These are phyloP conservation scores for Teratosphaeriaceae sp. DNA, from an alignment of 2,329 filamentous ascomycete genomes.

Conservation along the genomic window DNA sequence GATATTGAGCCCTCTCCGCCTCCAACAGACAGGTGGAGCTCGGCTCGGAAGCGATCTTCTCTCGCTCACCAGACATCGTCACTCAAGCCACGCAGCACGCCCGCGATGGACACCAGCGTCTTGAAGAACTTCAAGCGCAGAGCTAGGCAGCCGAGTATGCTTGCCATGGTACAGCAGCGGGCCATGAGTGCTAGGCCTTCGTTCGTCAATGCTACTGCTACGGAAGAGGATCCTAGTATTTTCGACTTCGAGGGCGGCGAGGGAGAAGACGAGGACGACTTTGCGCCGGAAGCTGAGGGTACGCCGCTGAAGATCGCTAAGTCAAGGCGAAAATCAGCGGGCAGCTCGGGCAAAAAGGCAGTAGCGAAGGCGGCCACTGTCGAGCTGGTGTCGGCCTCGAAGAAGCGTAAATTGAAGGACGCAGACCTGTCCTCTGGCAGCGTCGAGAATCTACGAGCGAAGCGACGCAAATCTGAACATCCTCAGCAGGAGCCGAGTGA, in stretches of 20 bases:
- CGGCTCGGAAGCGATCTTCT: slow-evolving; percentile 23
- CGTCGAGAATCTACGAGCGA: slow-evolving; percentile 14
- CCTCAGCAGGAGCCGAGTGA: slow-evolving; percentile 1
- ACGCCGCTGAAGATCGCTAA: slow-evolving; percentile 53
- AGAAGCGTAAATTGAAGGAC: slow-evolving; percentile 23
- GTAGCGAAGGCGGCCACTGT: slow-evolving; percentile 12
- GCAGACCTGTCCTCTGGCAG: slow-evolving; percentile 14
- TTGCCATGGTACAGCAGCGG: slow-evolving; percentile 42
- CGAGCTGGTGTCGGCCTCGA: slow-evolving; percentile 8
- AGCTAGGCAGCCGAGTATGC: slow-evolving; percentile 42
- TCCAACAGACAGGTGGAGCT: slow-evolving; percentile 26
- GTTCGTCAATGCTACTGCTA: slow-evolving; percentile 28
- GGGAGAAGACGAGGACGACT: slow-evolving; percentile 35
- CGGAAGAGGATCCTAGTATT: slow-evolving; percentile 30
- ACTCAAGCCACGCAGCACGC: slow-evolving; percentile 38
- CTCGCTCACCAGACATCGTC: slow-evolving; percentile 34
- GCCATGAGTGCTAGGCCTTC: slow-evolving; percentile 21
- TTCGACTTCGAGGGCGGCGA: slow-evolving; percentile 21
- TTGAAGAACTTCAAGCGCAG: slow-evolving; percentile 46
- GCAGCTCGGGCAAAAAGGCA: slow-evolving; percentile 4
- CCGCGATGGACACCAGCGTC: slow-evolving; percentile 39
- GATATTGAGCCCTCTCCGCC: slow-evolving; percentile 26
- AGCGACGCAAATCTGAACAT: slow-evolving; percentile 13
- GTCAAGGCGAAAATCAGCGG: slow-evolving; percentile 27
- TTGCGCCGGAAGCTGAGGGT: slow-evolving; percentile 59